Evolutionary conservation across 352 stramenopile genomes (phyloP), one percentile per base, ranked within the genome.

Genomic region (Globisporangium paroecandrum): DNA sequence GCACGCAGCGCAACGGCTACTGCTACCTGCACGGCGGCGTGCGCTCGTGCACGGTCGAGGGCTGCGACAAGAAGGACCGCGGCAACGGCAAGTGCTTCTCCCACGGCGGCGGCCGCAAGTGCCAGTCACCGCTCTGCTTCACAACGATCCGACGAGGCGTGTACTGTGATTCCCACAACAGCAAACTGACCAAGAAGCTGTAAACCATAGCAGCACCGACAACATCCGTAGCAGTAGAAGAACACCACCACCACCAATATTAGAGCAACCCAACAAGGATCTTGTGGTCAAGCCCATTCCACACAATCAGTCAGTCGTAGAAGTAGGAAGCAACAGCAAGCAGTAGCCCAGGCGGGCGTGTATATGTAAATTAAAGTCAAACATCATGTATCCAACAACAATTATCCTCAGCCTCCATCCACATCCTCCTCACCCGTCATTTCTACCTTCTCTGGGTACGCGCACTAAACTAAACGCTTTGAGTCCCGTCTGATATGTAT

Each of bases 81-180:
- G 86, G 86, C 64, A 93, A 91, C 56, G 86, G 86, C 73, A 90
- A 90, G 70, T 94, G 86, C 77, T 91, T 91, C 38, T 85, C 81
- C 1, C 86, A 93, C 67, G 84, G 86, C 20, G 86, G 85, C 51
- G 84, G 86, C 62, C 83, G 83, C 68, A 83, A 83, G 54, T 93
- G 85, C 71, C 80, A 92, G 61, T 73, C 79, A 2, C 72, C 77
- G 36, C 77, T 81, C 68, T 93, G 85, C 74, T 73, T 83, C n/a
- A 81, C 75, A 46, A 91, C 76, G 41, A 89, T 90, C 58, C 83
- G 85, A 36, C 76, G 84, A 41, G 83, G 85, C 22, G 76, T 75
- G 15, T 89, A 77, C 68, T 93, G 85, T 61, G 82, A 90, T 46
- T 43, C 71, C 56, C 79, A 87, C 68, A 81, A 77, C 53, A 69